These are phyloP conservation scores for Pichia sp. DNA, from an alignment of 1,139 yeast genomes.

Conservation along the genomic window DNA sequence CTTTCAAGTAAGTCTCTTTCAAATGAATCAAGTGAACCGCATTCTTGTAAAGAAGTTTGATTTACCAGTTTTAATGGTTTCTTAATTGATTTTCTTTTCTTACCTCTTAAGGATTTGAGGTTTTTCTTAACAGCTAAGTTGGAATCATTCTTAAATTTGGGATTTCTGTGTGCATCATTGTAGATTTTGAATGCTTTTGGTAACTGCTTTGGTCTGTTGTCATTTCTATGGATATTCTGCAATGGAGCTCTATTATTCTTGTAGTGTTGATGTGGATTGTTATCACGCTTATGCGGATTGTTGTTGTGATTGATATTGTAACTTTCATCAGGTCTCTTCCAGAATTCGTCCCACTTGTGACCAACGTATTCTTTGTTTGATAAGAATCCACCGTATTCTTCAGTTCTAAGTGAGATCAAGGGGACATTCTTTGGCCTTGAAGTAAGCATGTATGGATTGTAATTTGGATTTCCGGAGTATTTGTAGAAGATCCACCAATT, in stretches of 20 bases:
- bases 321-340: neutral
- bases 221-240: too few species aligned
- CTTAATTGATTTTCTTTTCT: neutral
- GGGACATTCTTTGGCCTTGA: constrained; percentile 39
- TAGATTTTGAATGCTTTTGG: too few species aligned
- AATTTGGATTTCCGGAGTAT: constrained; percentile 25
- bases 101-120: neutral
- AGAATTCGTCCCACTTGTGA: constrained; percentile 5
- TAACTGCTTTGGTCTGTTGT: too few species aligned
- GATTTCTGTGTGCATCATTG: too few species aligned
- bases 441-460: constrained; percentile 41
- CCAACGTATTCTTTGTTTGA: constrained; percentile 3
- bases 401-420: constrained; percentile 36
- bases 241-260: too few species aligned
- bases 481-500: constrained; percentile 43
- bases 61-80: neutral
- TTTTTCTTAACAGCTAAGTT: neutral
- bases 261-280: too few species aligned
- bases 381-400: constrained; percentile 21
- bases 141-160: too few species aligned
- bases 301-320: too few species aligned
- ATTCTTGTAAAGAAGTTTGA: neutral
- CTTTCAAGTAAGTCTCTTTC: constrained; percentile 10
- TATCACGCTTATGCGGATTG: too few species aligned
- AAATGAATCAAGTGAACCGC: constrained; percentile 7